Evolutionary conservation across 805 yeast genomes (phyloP).

Genomic region (Saccharomycopsis malanga): DNA sequence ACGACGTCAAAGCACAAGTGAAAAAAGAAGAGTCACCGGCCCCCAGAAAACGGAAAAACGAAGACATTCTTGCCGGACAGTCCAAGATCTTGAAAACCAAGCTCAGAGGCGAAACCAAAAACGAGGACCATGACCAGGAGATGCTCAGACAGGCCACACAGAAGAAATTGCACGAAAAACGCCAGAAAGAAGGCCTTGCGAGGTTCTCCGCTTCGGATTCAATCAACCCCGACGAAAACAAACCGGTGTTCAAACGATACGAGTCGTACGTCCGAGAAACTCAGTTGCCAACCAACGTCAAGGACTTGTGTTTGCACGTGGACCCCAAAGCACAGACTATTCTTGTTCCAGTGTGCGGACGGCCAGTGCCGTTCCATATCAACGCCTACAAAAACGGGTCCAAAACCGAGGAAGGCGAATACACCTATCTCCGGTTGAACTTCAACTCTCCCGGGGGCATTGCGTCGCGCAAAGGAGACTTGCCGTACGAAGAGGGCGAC

Average conservation of each 20-base stretch:
- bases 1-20: constrained; percentile 41
- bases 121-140: constrained; percentile 70
- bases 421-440: constrained; percentile 81
- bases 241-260: constrained; percentile 79
- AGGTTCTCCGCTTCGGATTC: constrained; percentile 78
- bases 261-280: constrained; percentile 92
- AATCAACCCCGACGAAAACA: constrained; percentile 42
- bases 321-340: constrained; percentile 86
- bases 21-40: constrained; percentile 30
- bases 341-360: constrained; percentile 83
- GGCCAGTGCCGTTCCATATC: constrained; percentile 97
- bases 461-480: constrained; percentile 61
- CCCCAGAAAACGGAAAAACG: constrained; percentile 23
- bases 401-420: constrained; percentile 94
- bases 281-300: constrained; percentile 78
- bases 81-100: constrained; percentile 66
- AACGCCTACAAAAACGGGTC: constrained; percentile 91
- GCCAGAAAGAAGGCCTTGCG: constrained; percentile 81
- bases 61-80: constrained; percentile 28
- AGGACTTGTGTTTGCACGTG: constrained; percentile 79
- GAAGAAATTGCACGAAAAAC: constrained; percentile 69
- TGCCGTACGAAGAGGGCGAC: constrained; percentile 85
- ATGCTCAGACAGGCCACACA: constrained; percentile 79
- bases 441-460: constrained; percentile 90
- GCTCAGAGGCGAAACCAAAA: constrained; percentile 67